Conservation (phyloP, 2,329 filamentous ascomycete genomes). For the Venturia carpophila region DNA sequence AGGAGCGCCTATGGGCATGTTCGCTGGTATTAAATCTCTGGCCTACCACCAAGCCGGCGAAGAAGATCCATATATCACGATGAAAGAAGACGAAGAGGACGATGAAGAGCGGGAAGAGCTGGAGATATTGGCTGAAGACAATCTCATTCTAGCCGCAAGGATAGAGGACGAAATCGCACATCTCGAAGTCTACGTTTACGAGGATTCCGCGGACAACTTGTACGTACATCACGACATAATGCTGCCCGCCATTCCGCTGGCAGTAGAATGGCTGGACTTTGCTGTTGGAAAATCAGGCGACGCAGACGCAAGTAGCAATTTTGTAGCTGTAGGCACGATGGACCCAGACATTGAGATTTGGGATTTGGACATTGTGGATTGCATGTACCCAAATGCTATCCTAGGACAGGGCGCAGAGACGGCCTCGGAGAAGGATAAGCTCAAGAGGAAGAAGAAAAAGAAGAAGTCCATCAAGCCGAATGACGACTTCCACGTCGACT, state of each 20-base stretch:
- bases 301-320: conserved; percentile 65
- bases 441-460: conserved; percentile 72
- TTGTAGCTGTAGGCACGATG: conserved; percentile 92
- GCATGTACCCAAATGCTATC: conserved; percentile 97
- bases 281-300: conserved; percentile 60
- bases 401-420: conserved; percentile 62
- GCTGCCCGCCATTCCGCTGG: conserved; percentile 92
- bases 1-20: conserved; percentile 76
- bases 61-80: conserved; percentile 92
- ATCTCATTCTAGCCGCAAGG: conserved; percentile 83
- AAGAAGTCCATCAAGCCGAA: conserved; percentile 86
- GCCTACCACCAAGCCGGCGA: conserved; percentile 92
- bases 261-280: conserved; percentile 90
- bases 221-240: conserved; percentile 99
- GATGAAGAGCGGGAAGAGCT: conserved; percentile 88
- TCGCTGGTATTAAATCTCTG: conserved; percentile 87
- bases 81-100: conserved; percentile 60
- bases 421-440: conserved; percentile 49
- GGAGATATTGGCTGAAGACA: conserved; percentile 87
- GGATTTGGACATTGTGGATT: conserved; percentile 92
- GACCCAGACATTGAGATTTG: conserved; percentile 98
- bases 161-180: conserved; percentile 96
- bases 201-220: conserved; percentile 89
- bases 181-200: conserved; percentile 94
- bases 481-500: conserved; percentile 87